Base-by-base conservation (phyloP, 257 asterid genomes). In the Apocynum venetum region DNA sequence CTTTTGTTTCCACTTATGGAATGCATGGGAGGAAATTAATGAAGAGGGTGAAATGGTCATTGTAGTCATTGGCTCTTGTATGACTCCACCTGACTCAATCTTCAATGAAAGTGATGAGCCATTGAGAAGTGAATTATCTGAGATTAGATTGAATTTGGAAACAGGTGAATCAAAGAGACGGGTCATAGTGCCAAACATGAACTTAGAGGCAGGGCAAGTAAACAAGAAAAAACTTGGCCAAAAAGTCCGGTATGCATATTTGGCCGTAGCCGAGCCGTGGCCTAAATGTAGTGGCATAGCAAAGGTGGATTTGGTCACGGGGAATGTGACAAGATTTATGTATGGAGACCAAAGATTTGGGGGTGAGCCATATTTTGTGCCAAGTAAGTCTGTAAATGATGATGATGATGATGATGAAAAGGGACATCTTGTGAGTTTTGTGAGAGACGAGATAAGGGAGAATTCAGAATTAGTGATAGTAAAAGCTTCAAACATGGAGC, bases 201-300 rank as follows among this genome's bases (percentile, higher is more conserved):
- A 89, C 47, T 63, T 90, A 43, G 96, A 90, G 78, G 92, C 86
- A 0, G 96, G 96, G 3, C 87, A 80, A 61, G 88, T 90, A 14
- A 83, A 86, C 67, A 87, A 81, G 76, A 76, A 31, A 1, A 78
- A 40, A 10, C 63, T 87, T 1, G 92, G 96, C 1, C 44, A n/a
- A 4, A 87, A 83, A 75, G 83, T 84, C 0, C 76, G 79, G 3
- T 89, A 79, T 3, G 84, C 76, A 1, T 90, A 87, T 78, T 73
- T 90, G 86, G 93, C 96, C 1, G 86, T 89, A 57, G 92, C 89
- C 0, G 91, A 90, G 14, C 96, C 96, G 9, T 90, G 93, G 92
- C 96, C 93, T 10, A 90, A 86, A 80, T 85, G 89, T 46, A 66
- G 87, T 75, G 96, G 96, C 40, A 68, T 90, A 1, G 91, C 91